Evolutionary conservation across 75 land plant genomes (phyloP).

Genomic region (Pseudotsuga menziesii): DNA sequence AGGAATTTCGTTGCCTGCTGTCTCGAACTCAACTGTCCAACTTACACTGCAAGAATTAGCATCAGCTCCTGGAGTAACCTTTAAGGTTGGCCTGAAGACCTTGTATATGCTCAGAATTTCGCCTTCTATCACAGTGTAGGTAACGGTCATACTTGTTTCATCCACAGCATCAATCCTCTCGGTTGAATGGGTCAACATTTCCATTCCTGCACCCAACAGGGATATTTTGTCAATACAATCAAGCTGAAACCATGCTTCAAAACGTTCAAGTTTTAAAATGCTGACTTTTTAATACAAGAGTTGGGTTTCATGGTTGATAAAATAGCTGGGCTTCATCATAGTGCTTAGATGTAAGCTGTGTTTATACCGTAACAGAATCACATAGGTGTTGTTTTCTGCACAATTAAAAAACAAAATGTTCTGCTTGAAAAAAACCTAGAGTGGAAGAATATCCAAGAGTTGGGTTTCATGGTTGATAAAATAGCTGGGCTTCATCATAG

Average conservation of each 20-base stretch:
- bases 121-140: conserved; percentile 52
- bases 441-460: background rate
- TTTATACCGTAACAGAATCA: too few species aligned
- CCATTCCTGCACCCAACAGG: conserved; percentile 12
- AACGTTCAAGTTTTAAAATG: background rate
- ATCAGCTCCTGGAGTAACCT: conserved; percentile 29
- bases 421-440: too few species aligned
- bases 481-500: background rate
- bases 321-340: background rate
- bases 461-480: background rate
- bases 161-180: conserved; percentile 53
- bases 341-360: too few species aligned
- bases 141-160: conserved; percentile 25
- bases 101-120: conserved; percentile 44
- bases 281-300: background rate
- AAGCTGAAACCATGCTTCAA: background rate
- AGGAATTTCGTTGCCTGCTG: conserved; percentile 14
- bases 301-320: background rate
- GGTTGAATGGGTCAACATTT: conserved; percentile 30
- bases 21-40: conserved; percentile 27
- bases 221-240: background rate
- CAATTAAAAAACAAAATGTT: too few species aligned
- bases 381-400: too few species aligned
- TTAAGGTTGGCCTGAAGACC: conserved; percentile 30
- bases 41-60: conserved; percentile 7